Conservation (phyloP, 129 eudicot genomes). For the Centrapalus pauciflorus region DNA sequence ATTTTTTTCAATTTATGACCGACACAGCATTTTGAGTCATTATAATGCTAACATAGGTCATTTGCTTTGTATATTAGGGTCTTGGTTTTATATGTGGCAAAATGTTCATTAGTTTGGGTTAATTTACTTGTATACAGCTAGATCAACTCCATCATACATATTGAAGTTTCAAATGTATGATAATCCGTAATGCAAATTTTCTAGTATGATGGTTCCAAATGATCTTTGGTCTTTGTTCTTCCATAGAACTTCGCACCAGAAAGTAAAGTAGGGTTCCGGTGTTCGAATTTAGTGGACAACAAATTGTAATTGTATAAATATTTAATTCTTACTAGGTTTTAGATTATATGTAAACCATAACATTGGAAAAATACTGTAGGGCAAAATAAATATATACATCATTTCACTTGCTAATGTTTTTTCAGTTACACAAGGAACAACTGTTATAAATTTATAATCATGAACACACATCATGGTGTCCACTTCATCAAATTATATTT, state of each 20-base stretch:
- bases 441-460: not conserved
- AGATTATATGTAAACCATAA: not conserved
- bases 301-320: not conserved
- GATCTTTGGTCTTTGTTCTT: not conserved
- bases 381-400: not conserved
- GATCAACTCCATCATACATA: not conserved
- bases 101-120: not conserved
- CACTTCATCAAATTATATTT: not conserved
- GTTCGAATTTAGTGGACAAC: not conserved
- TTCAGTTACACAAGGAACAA: too few relatives aligned
- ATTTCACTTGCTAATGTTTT: not conserved
- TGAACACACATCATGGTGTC: not conserved
- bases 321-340: not conserved
- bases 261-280: not conserved
- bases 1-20: not conserved
- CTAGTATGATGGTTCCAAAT: not conserved
- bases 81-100: not conserved
- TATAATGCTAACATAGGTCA: not conserved
- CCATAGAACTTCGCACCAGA: not conserved
- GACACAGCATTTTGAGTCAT: not conserved
- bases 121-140: too few relatives aligned
- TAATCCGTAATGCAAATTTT: not conserved
- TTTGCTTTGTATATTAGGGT: not conserved
- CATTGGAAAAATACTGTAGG: not conserved
- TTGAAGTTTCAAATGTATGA: not conserved